Percentiles rank a stretch among this genome's conserved stretches.
These are phyloP conservation scores for Clavispora vitiphila DNA, from an alignment of 805 yeast genomes.

Conservation along the genomic window DNA sequence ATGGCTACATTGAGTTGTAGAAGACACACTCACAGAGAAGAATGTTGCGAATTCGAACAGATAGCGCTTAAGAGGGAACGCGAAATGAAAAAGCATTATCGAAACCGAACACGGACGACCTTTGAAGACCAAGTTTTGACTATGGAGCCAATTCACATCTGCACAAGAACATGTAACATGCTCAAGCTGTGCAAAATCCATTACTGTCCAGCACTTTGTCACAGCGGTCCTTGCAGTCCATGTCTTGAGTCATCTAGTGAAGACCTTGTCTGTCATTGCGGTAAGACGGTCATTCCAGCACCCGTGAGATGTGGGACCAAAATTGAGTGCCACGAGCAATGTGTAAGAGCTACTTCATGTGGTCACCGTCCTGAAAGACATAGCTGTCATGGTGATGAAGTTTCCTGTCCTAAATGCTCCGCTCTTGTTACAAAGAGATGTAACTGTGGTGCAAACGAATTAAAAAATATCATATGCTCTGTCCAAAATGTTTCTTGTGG, in stretches of 20 bases:
- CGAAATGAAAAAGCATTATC: slow-evolving; percentile 43
- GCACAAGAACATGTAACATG: slow-evolving; percentile 62
- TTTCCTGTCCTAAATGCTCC: slow-evolving; percentile 75
- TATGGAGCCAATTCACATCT: slow-evolving; percentile 71
- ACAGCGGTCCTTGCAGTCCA: slow-evolving; percentile 73
- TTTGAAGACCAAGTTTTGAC: slow-evolving; percentile 47
- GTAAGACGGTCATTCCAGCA: slow-evolving; percentile 68
- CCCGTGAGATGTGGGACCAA: slow-evolving; percentile 82
- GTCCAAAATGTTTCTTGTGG: slow-evolving; percentile 66
- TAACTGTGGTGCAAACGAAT: slow-evolving; percentile 52
- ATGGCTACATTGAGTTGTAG: slow-evolving; percentile 72
- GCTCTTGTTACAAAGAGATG: slow-evolving; percentile 49
- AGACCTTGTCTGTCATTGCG: slow-evolving; percentile 77
- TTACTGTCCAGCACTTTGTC: slow-evolving; percentile 66
- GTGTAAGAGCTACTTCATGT: slow-evolving; percentile 54
- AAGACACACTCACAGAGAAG: slow-evolving; percentile 65
- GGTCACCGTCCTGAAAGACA: slow-evolving; percentile 72
- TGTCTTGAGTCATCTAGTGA: slow-evolving; percentile 78
- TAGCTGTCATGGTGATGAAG: slow-evolving; percentile 64
- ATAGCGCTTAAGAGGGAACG: slow-evolving; percentile 55
- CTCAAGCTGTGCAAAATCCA: slow-evolving; percentile 59
- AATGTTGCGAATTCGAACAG: slow-evolving; percentile 69
- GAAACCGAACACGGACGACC: slow-evolving; percentile 39
- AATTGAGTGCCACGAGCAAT: slow-evolving; percentile 59
- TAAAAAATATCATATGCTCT: slow-evolving; percentile 66